Percentiles rank a stretch among this genome's conserved stretches.
These are phyloP conservation scores for Peronospora destructor DNA, from an alignment of 352 stramenopile genomes.

Conservation along the genomic window DNA sequence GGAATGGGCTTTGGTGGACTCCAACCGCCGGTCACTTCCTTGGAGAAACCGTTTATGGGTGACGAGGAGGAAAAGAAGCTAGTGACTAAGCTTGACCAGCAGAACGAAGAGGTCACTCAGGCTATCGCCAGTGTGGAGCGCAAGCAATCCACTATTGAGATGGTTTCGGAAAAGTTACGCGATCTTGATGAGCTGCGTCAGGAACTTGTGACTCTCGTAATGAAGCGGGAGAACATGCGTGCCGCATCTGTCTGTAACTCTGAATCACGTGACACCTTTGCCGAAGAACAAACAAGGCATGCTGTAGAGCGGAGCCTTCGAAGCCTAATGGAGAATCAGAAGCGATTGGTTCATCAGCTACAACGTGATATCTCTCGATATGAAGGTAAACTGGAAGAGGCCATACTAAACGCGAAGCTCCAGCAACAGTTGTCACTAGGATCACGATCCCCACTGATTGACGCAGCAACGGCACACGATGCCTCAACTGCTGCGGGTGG, in stretches of 20 bases:
- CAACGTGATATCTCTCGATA: slow-evolving; percentile 42
- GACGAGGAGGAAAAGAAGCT: slow-evolving; percentile 46
- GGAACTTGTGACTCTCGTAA: slow-evolving; percentile 56
- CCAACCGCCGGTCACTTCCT: background rate
- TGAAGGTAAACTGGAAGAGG: slow-evolving; percentile 48
- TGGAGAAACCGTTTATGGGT: slow-evolving; percentile 49
- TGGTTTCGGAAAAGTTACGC: slow-evolving; percentile 53
- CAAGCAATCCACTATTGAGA: slow-evolving; percentile 59
- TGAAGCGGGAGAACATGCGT: slow-evolving; percentile 59
- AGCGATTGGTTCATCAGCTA: slow-evolving; percentile 44
- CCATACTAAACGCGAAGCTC: slow-evolving; percentile 29
- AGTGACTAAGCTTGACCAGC: slow-evolving; percentile 48
- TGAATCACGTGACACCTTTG: slow-evolving; percentile 9
- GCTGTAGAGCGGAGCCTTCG: slow-evolving; percentile 46
- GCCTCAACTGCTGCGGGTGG: slow-evolving; percentile 6
- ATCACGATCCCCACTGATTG: slow-evolving; percentile 20
- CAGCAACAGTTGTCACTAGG: slow-evolving; percentile 30
- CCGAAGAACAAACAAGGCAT: slow-evolving; percentile 32
- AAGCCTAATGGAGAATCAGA: slow-evolving; percentile 50
- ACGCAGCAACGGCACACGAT: slow-evolving; percentile 13
- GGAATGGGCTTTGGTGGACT: slow-evolving; percentile 13
- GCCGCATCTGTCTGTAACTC: slow-evolving; percentile 15
- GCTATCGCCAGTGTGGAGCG: slow-evolving; percentile 42
- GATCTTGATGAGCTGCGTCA: slow-evolving; percentile 69
- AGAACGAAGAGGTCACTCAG: slow-evolving; percentile 43